Conservation (phyloP, 257 asterid species). For the Nicotiana noctiflora region DNA sequence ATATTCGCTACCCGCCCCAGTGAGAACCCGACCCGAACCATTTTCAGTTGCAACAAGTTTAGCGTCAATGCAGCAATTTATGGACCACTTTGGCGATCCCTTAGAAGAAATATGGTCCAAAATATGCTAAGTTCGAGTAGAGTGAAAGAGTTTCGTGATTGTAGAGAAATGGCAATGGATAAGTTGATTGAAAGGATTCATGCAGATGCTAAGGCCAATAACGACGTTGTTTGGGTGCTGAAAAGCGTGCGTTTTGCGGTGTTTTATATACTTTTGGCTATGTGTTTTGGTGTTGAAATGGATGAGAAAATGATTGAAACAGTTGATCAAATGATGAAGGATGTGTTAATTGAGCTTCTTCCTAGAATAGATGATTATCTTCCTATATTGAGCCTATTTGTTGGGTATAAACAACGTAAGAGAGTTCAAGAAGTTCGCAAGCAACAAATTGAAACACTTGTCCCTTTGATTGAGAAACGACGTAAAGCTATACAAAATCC, state of each 20-base stretch:
- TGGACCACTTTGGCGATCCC: conserved; percentile 86
- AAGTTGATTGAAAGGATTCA: conserved; percentile 39
- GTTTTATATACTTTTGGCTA: conserved; percentile 51
- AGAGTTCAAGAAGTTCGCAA: conserved; percentile 53
- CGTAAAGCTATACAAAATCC: conserved; percentile 45
- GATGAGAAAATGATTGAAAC: conserved; percentile 47
- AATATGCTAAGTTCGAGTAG: conserved; percentile 59
- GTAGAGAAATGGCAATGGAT: conserved; percentile 67
- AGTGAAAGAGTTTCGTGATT: conserved; percentile 40
- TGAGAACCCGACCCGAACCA: conserved; percentile 70
- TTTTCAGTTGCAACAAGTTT: conserved; percentile 83
- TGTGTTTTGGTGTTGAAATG: conserved; percentile 92
- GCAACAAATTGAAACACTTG: conserved; percentile 57
- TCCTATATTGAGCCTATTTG: conserved; percentile 61
- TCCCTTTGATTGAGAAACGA: conserved; percentile 59
- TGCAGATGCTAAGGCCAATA: conserved; percentile 50
- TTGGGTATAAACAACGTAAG: conserved; percentile 55
- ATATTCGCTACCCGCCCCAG: conserved; percentile 72
- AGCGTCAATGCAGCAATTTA: conserved; percentile 72
- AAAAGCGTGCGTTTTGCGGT: conserved; percentile 64
- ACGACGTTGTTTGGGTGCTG: conserved; percentile 64
- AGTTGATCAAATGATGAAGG: conserved; percentile 62
- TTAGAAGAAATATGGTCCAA: conserved; percentile 90
- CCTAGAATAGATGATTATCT: conserved; percentile 86
- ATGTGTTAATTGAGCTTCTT: conserved; percentile 54